These are phyloP conservation scores for Termitomyces sp. DNA, from an alignment of 768 basidiomycete genomes.

Conservation along the genomic window DNA sequence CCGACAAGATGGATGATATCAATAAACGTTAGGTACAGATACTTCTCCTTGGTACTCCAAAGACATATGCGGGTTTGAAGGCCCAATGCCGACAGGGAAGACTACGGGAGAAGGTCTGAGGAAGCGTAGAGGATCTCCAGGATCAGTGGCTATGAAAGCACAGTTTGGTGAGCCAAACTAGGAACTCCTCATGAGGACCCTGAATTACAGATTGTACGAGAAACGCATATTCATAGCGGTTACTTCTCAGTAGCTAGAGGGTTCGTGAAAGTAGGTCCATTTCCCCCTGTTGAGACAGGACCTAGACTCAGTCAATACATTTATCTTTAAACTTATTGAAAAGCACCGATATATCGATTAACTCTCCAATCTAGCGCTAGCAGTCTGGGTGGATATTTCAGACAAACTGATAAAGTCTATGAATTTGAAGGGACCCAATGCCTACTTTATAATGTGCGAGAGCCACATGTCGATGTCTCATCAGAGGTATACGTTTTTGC, in stretches of 20 bases:
- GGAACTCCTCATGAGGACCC: not conserved
- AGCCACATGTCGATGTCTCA: not conserved
- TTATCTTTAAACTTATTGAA: not conserved
- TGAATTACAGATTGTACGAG: not conserved
- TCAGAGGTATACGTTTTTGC: not conserved
- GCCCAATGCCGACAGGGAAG: slow-evolving; percentile 41
- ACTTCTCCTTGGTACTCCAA: slow-evolving; percentile 51
- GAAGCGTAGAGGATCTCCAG: slow-evolving; percentile 33
- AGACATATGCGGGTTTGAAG: slow-evolving; percentile 65
- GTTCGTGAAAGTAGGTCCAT: slow-evolving; percentile 43
- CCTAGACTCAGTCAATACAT: not conserved
- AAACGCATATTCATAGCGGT: slow-evolving; percentile 47
- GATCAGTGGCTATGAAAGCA: slow-evolving; percentile 30
- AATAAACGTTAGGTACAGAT: slow-evolving; percentile 46
- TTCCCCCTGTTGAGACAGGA: slow-evolving; percentile 39
- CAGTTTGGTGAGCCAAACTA: slow-evolving; percentile 34
- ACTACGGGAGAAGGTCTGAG: slow-evolving; percentile 31
- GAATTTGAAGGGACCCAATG: not conserved
- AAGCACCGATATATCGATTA: not conserved
- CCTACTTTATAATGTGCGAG: not conserved
- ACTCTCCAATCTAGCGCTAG: not conserved
- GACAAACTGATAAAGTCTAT: not conserved
- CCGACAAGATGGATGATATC: too few relatives aligned
- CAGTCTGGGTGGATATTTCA: not conserved
- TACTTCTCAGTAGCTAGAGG: slow-evolving; percentile 51